Base-by-base conservation (phyloP, 1,139 yeast species). In the Hansenula anomala region DNA sequence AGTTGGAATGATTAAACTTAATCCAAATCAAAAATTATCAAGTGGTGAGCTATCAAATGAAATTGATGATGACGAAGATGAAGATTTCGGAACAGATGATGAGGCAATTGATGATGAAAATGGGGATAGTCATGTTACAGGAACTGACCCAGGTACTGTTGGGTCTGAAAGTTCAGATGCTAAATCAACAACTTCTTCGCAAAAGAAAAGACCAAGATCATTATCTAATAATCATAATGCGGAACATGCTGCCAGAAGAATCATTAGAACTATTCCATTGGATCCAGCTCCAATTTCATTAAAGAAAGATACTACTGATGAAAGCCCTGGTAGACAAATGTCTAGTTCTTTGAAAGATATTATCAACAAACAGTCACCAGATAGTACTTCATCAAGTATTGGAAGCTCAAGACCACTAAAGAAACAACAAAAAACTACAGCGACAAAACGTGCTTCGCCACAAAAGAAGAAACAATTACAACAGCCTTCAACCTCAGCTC, bases 1-100 rank as follows among this genome's bases (percentile, higher is more conserved):
- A 56, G 88, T 87, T 43, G 97, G 96, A 13, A 81, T 86, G 82
- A 77, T 83, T 32, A 80, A 79, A 50, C 65, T 80, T 28, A 60
- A 53, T 17, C 65, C 79, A 53, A 53, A 46, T 28, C 44, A 45
- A 29, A 47, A 47, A 35, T 42, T 61, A 49, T 39, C 55, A 56
- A 51, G 54, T 33, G 44, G 44, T 19, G 51, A 46, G 12, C 45
- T 49, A 37, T 49, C 55, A 22, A 61, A 48, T 4, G 54, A 47
- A 3, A 56, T 45, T 1, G 44, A 42, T 14, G 50, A 48, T n/a
- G 60, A 51, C 12, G 47, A 45, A 13, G 22, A 28, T 13, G 30
- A 28, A 9, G 40, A 44, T 5, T 43, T 42, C 13, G 48, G 42
- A 11, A 44, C 47, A 7, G 13, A 15, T 24, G 67, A 58, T 14